Percentiles rank a stretch among this genome's conserved stretches.
These are phyloP conservation scores for Rhodotorula sp. DNA, from an alignment of 1,284 basidiomycete genomes.

Conservation along the genomic window DNA sequence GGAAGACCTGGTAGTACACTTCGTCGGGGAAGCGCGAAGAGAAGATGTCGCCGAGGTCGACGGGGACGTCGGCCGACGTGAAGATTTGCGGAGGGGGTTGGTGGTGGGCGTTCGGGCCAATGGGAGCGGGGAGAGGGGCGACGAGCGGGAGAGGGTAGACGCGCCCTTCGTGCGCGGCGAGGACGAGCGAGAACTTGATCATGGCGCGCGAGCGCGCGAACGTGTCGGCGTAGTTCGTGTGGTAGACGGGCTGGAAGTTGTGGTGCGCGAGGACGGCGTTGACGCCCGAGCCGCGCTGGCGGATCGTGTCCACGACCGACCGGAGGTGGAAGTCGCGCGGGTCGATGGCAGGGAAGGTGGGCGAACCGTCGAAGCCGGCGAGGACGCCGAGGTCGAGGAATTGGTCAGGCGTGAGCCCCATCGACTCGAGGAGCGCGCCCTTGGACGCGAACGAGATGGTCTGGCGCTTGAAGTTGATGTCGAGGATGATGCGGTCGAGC, in stretches of 20 bases:
- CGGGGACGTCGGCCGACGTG: constrained; percentile 81
- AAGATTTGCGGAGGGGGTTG: constrained; percentile 55
- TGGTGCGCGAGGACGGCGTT: constrained; percentile 52
- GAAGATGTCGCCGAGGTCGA: constrained; percentile 92
- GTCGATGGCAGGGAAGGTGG: constrained; percentile 75
- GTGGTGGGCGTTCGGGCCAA: constrained; percentile 41
- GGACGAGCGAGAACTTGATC: constrained; percentile 88
- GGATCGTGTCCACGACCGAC: constrained; percentile 82
- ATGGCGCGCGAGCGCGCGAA: constrained; percentile 89
- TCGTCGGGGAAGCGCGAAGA: constrained; percentile 94
- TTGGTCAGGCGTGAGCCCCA: constrained; percentile 79
- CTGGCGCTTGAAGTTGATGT: constrained; percentile 70
- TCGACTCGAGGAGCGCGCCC: constrained; percentile 69
- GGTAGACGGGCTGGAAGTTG: constrained; percentile 41
- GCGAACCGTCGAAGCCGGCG: constrained; percentile 82
- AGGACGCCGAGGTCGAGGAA: constrained; percentile 93
- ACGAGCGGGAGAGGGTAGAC: constrained; percentile 86
- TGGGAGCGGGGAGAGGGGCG: constrained; percentile 57
- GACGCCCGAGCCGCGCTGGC: constrained; percentile 82
- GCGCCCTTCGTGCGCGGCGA: constrained; percentile 80
- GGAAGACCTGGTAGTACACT: constrained; percentile 91
- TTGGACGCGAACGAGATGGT: constrained; percentile 87
- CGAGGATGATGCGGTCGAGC: constrained; percentile 87
- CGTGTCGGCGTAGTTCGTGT: constrained; percentile 64
- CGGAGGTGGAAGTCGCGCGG: constrained; percentile 75